Percentiles rank a stretch among this genome's conserved stretches.
Conservation (phyloP, 2,329 filamentous ascomycete species). For the Didymellaceae sp. region DNA sequence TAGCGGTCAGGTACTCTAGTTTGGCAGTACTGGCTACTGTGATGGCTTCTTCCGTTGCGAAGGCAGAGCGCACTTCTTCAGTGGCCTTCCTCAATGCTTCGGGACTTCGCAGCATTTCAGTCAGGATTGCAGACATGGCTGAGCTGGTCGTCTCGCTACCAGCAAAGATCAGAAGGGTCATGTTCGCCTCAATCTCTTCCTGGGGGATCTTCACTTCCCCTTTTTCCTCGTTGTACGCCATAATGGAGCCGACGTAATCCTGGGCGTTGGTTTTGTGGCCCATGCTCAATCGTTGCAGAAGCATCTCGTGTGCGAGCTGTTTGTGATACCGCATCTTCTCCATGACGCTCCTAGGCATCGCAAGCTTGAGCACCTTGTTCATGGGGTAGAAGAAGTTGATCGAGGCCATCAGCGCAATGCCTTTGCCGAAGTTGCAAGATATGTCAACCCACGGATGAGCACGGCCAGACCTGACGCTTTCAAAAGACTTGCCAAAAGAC, state of each 20-base stretch:
- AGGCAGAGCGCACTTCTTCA: conserved; percentile 32
- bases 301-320: conserved; percentile 22
- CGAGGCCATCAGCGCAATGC: conserved; percentile 35
- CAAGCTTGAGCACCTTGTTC: conserved; percentile 27
- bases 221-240: conserved; percentile 34
- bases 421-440: conserved; percentile 34
- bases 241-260: conserved; percentile 31
- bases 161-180: conserved; percentile 48
- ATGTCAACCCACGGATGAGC: conserved; percentile 41
- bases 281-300: conserved; percentile 16
- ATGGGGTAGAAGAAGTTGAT: conserved; percentile 47
- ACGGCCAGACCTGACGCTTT: conserved; percentile 44
- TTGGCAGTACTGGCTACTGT: conserved; percentile 22
- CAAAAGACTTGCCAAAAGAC: conserved; percentile 59
- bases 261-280: conserved; percentile 19
- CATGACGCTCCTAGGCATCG: conserved; percentile 39
- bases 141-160: conserved; percentile 54
- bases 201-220: conserved; percentile 24
- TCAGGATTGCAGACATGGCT: conserved; percentile 44
- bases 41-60: conserved; percentile 31
- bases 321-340: conserved; percentile 26
- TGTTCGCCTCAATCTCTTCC: conserved; percentile 47
- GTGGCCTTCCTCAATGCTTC: conserved; percentile 31
- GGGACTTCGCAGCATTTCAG: conserved; percentile 37
- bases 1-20: conserved; percentile 35